Evolutionary conservation across 2,329 filamentous ascomycete species (phyloP), one percentile per base, ranked within the genome.

Genomic region (Trichoderma lentiforme): DNA sequence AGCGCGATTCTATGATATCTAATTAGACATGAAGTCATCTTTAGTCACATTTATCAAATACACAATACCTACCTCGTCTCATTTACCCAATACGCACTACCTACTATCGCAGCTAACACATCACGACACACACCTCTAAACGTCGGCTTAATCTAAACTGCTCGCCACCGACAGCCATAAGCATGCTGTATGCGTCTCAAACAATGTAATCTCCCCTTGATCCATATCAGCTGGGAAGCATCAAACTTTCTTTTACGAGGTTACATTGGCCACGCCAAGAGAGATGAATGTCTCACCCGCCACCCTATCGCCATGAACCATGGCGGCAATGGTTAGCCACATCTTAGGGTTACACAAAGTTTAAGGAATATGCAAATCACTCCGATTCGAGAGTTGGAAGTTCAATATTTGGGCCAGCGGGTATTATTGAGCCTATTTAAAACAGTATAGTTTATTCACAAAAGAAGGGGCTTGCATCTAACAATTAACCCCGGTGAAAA

Each of bases 361-460:
- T 24, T 39, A 8, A 5, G 4, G 14, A 34, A 12, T 30, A 67
- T 12, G 43, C 32, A n/a, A 57, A 57, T 30, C 64, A 67, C 51
- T 14, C 21, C 28, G 30, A 32, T n/a, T 47, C 26, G 57, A 21
- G 28, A 11, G 3, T 12, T 21, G 28, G 18, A 34, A 14, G 18
- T 1, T 18, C 32, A 47, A 32, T 7, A 36, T 47, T 26, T 64
- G 68, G 36, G 70, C 63, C 24, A 30, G 56, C 18, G 53, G 26
- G 43, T 58, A 39, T 72, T 66, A 67, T 73, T 73, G 56, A 71
- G 71, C 71, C 62, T 71, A 68, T 57, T 73, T 64, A 63, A 73
- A 71, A 53, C 26, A 69, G 56, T 69, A 62, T 65, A 72, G 30
- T 21, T 70, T 73, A 71, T 63, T 64, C 67, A 57, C 69, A 72